Base-by-base conservation (phyloP, 2,329 filamentous ascomycete species). In the Berkeleyomyces basicola region DNA sequence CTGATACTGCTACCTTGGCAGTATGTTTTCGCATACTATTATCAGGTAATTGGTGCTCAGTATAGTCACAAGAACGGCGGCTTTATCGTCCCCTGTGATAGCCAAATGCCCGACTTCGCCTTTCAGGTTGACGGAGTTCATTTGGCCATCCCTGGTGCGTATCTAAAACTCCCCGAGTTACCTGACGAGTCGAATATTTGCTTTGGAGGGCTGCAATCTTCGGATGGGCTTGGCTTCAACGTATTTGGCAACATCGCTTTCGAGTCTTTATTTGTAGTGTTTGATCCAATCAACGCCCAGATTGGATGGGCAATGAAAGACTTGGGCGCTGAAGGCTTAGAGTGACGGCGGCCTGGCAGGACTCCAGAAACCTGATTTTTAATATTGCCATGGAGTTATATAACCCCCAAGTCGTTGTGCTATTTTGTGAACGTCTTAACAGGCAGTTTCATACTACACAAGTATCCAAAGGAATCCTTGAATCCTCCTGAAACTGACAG, bases 121-220 rank as follows among this genome's bases (percentile, higher is more conserved):
- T 73, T 87, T 23, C 78, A 81, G 33, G 77, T 86, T 36, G 83
- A 82, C 36, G 77, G 77, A 43, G 80, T 80, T 71, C 79, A 78
- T 76, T 82, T 83, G 14, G 78, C 73, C 47, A 74, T 84, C 43
- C 77, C 76, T 63, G 81, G 81, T 3, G 69, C 70, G 16, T 75
- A 79, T 60, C 76, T 83, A 66, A 78, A 76, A 66, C 85, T 82
- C 67, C 75, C 78, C 2, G 68, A 72, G 23, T 16, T 57, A 23
- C 33, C 73, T 36, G 73, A 82, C 7, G 73, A 76, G 55, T 74
- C 74, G 57, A 76, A 76, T 44, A 81, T 75, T 61, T 88, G 85
- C 75, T 87, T 85, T 67, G 85, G 84, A 64, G 85, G 84, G 67
- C 72, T 88, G 23, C 85, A 88, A 73, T 60, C 59, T n/a, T 61